A percentile compares a stretch with the other conserved stretches of the same genome.
These are phyloP conservation scores for Trebouxia sp. DNA, from an alignment of 139 green algal species.

Conservation along the genomic window DNA sequence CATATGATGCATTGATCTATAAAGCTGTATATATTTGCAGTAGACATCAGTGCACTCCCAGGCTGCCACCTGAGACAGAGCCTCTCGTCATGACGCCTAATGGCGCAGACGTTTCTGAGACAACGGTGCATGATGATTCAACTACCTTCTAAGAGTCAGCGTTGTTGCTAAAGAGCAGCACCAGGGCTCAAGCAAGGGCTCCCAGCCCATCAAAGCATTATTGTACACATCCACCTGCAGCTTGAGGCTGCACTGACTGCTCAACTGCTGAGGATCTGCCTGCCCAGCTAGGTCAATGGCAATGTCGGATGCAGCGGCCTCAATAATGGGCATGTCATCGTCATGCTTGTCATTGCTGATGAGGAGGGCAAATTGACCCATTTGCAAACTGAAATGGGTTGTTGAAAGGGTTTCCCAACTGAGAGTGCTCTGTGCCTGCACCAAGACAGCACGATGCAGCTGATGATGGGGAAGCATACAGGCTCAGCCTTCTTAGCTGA, in stretches of 20 bases:
- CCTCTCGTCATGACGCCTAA: no score
- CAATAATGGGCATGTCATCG: conserved; percentile 21
- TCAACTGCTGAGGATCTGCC: not conserved
- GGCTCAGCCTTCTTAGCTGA: no score
- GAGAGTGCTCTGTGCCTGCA: not conserved
- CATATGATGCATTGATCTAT: no score
- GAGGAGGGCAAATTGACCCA: conserved; percentile 1
- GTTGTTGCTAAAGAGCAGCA: not conserved
- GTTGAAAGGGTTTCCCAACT: not conserved
- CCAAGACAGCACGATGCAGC: no score
- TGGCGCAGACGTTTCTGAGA: no score
- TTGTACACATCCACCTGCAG: conserved; percentile 62
- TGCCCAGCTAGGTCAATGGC: conserved; percentile 11
- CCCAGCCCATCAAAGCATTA: conserved; percentile 65
- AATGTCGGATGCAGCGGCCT: conserved; percentile 24
- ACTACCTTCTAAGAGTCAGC: conserved; percentile 17
- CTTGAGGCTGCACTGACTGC: not conserved
- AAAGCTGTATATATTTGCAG: no score
- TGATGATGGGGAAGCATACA: no score
- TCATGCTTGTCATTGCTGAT: conserved; percentile 33
- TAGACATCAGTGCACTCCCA: no score
- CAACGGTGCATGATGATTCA: no score
- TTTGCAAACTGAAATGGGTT: not conserved
- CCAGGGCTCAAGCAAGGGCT: conserved; percentile 79
- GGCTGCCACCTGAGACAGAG: no score